Percentiles rank a stretch among this genome's conserved stretches.
Evolutionary conservation across 2,329 filamentous ascomycete genomes (phyloP).

Genomic region (Zymoseptoria tritici): DNA sequence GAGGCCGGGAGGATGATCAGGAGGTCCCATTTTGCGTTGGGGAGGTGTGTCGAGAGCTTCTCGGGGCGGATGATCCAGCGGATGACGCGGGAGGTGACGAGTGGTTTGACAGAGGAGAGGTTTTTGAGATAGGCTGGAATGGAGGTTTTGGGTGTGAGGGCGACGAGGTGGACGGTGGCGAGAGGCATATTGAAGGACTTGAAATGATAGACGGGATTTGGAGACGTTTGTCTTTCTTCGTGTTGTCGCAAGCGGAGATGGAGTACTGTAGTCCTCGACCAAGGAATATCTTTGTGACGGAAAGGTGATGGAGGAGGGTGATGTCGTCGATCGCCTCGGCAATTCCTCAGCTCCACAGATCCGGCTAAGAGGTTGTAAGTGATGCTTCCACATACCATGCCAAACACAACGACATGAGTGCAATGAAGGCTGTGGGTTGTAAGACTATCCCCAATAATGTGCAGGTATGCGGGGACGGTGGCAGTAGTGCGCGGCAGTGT

Average conservation of each 20-base stretch:
- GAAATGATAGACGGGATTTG: neutral
- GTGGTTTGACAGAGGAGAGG: constrained; percentile 34
- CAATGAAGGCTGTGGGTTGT: neutral
- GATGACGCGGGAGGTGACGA: constrained; percentile 38
- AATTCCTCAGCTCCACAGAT: neutral
- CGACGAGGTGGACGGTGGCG: constrained; percentile 42
- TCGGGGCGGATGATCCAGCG: constrained; percentile 46
- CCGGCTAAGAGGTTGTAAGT: neutral
- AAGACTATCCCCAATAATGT: neutral
- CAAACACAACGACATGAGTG: neutral
- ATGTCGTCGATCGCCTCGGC: neutral
- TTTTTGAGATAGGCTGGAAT: constrained; percentile 35
- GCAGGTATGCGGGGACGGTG: too few relatives aligned
- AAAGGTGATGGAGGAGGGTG: neutral
- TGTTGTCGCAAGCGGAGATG: neutral
- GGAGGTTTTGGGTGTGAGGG: constrained; percentile 30
- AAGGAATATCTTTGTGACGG: neutral
- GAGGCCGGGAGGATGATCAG: constrained; percentile 37
- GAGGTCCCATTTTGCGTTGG: constrained; percentile 42
- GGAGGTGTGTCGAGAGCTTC: constrained; percentile 35
- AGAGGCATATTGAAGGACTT: constrained; percentile 38
- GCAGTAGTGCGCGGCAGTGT: too few relatives aligned
- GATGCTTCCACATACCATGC: neutral
- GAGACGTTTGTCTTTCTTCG: neutral
- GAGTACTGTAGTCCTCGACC: neutral